Conservation (phyloP, 345 rosid genomes). For the Sisymbrium altissimum region DNA sequence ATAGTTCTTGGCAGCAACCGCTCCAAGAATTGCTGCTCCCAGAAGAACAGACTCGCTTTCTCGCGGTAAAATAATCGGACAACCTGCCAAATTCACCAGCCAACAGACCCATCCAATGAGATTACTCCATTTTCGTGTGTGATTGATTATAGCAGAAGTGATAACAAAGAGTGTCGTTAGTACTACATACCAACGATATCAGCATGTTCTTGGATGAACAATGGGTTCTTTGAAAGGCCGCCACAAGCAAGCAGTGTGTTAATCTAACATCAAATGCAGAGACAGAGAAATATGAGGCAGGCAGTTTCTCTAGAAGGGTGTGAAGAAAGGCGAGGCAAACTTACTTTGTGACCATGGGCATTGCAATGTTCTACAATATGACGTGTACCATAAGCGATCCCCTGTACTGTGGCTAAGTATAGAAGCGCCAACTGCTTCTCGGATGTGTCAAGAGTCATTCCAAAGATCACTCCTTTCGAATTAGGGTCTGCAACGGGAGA, state of each 20-base stretch:
- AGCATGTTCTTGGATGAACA: conserved; percentile 86
- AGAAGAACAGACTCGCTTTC: conserved; percentile 87
- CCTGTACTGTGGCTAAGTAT: conserved; percentile 77
- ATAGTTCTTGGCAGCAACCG: conserved; percentile 73
- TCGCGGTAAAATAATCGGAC: conserved; percentile 79
- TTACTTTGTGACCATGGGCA: conserved; percentile 84
- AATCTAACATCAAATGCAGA: conserved; percentile 48
- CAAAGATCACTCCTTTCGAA: conserved; percentile 76
- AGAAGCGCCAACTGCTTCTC: conserved; percentile 82
- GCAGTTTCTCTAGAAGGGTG: background rate
- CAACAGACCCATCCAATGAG: background rate
- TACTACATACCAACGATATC: conserved; percentile 70
- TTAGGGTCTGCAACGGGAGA: conserved; percentile 92
- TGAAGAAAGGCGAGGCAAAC: conserved; percentile 7
- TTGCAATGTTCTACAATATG: conserved; percentile 93
- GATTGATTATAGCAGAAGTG: background rate
- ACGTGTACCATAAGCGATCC: conserved; percentile 91
- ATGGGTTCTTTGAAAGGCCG: conserved; percentile 69
- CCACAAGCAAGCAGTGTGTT: conserved; percentile 88
- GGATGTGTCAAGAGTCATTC: conserved; percentile 81
- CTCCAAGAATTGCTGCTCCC: conserved; percentile 95
- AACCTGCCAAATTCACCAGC: conserved; percentile 46
- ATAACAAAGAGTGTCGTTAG: background rate
- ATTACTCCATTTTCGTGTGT: background rate
- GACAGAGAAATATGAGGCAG: conserved; percentile 4